These are phyloP conservation scores for Euphrasia confusa DNA, from an alignment of 257 asterid species.

Conservation along the genomic window DNA sequence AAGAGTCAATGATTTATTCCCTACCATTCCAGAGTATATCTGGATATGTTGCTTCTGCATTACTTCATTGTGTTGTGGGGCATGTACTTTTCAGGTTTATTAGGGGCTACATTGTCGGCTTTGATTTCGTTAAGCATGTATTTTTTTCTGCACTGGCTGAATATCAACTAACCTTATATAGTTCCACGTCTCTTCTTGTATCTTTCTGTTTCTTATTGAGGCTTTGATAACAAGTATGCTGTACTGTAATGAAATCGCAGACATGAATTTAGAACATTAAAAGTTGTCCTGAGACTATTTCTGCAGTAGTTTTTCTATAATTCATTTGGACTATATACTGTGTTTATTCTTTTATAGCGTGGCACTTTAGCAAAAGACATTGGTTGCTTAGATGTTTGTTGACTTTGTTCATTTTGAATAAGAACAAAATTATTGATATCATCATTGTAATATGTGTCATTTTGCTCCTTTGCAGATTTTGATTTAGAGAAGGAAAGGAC, in stretches of 20 bases:
- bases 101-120: neutral
- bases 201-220: neutral
- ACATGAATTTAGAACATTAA: conserved; percentile 11
- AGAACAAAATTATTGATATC: conserved; percentile 8
- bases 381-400: neutral
- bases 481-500: conserved; percentile 93
- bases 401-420: neutral
- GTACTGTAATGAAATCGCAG: neutral
- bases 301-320: neutral
- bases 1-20: neutral
- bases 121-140: neutral
- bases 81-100: neutral
- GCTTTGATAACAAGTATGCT: neutral
- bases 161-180: neutral
- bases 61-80: conserved; percentile 8
- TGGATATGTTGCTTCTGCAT: conserved; percentile 13
- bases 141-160: conserved; percentile 5
- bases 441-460: neutral
- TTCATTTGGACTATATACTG: conserved; percentile 1
- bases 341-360: neutral
- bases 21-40: conserved; percentile 10
- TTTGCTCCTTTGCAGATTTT: conserved; percentile 53
- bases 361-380: neutral
- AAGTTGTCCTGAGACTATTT: conserved; percentile 8
- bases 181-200: neutral